Evolutionary conservation across 2,329 filamentous ascomycete species (phyloP), one percentile per base, ranked within the genome.

Genomic region (Penicillium nordicum): DNA sequence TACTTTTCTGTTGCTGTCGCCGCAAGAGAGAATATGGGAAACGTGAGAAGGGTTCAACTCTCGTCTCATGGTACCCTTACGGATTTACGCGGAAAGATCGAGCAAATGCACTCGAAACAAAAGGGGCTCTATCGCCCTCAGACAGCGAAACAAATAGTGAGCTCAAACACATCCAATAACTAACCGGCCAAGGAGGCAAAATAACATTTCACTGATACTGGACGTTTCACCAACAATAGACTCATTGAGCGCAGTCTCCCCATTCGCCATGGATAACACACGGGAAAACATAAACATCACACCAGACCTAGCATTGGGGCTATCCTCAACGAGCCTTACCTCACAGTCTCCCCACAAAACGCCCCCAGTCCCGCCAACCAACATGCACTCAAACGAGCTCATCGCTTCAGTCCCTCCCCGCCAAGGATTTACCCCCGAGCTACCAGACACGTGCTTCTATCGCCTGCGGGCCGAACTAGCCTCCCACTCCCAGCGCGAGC

Each of bases 371-470:
- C 42, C 54, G 11, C 42, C 47, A 55, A 53, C 43, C 25, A 32
- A 51, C 12, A 29, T 10, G 11, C 34, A n/a, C 25, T n/a, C 52
- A 47, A 43, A 4, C 30, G 40, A 45, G 25, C 36, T 60, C 23
- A n/a, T 34, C 16, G 41, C 37, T 23, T 34, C 43, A 34, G 48
- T 53, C 23, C 49, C 59, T 25, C 12, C 23, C 16, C 38, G 34
- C 29, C 30, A 46, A 21, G 30, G n/a, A 1, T 43, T 32, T 2
- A 60, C 65, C 11, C 57, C 62, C 8, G 69, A 72, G 29, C 66
- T 72, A 32, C 60, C 60, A 38, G 69, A 69, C 44, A 71, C 69
- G 21, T 64, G 63, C 3, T 66, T 71, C 59, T 61, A 64, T 53
- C 65, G 62, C 1, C 56, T 53, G 34, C 62, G 67, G 18, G 64